A percentile compares a stretch with the other conserved stretches of the same genome.
phyloP scores from a whole-genome alignment of 176 grass and related monocot species.

The maize (Zea mays) region DNA sequence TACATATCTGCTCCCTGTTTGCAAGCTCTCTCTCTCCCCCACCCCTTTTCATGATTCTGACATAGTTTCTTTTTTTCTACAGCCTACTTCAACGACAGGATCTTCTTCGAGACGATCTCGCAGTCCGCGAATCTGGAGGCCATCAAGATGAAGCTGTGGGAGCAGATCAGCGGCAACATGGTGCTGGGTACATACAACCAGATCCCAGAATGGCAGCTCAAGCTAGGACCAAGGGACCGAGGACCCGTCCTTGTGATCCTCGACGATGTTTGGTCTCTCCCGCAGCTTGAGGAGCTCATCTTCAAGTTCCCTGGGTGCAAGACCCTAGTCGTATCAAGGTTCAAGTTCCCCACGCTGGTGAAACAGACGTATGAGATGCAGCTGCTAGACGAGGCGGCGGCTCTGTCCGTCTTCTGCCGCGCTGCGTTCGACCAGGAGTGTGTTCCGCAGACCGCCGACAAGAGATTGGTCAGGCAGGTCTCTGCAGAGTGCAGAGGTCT shows the following conservation, averaged over 20 bases:
- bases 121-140: slow-evolving; percentile 81
- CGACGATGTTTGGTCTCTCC: slow-evolving; percentile 88
- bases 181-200: slow-evolving; percentile 86
- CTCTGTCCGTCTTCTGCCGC: slow-evolving; percentile 77
- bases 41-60: slow-evolving; percentile 32
- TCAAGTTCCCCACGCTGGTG: slow-evolving; percentile 74
- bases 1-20: neutral
- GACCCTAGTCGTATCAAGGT: slow-evolving; percentile 83
- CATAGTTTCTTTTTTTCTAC: slow-evolving; percentile 19
- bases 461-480: slow-evolving; percentile 92
- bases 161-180: slow-evolving; percentile 80
- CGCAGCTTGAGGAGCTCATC: slow-evolving; percentile 78
- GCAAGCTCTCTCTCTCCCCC: neutral
- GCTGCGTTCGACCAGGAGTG: slow-evolving; percentile 65
- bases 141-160: slow-evolving; percentile 86
- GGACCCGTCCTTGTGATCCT: slow-evolving; percentile 79
- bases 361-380: slow-evolving; percentile 67
- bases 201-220: slow-evolving; percentile 86
- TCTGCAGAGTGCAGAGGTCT: slow-evolving; percentile 91
- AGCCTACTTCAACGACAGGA: slow-evolving; percentile 81
- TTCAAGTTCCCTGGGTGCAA: slow-evolving; percentile 84
- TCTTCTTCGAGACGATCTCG: slow-evolving; percentile 89
- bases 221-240: slow-evolving; percentile 64
- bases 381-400: slow-evolving; percentile 76
- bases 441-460: slow-evolving; percentile 67